These are phyloP conservation scores for Komagataella pastoris DNA, from an alignment of 805 yeast species.

Conservation along the genomic window DNA sequence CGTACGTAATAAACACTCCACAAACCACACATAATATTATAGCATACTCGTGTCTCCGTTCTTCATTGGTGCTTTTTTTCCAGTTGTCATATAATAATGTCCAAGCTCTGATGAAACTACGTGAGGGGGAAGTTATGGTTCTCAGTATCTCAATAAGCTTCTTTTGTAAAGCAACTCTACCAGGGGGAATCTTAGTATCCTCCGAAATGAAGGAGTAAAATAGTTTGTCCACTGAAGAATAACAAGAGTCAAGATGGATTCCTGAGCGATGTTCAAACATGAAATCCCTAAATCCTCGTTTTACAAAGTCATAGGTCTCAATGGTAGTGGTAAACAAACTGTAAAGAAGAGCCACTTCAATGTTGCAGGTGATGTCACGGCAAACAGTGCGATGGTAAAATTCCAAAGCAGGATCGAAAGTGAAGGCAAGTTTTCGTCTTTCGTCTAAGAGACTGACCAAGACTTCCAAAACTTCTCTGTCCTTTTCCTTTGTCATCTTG, in stretches of 20 bases:
- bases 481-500: conserved; percentile 2
- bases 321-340: conserved; percentile 37
- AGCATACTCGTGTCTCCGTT: neutral
- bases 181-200: neutral
- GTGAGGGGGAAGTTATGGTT: neutral
- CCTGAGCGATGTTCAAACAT: conserved; percentile 6
- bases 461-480: conserved; percentile 23
- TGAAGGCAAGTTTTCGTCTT: conserved; percentile 8
- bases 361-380: conserved; percentile 18
- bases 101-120: neutral
- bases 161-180: neutral
- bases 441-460: conserved; percentile 25
- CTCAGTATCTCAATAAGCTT: neutral
- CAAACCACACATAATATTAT: neutral
- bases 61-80: neutral
- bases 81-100: neutral
- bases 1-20: neutral
- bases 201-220: neutral
- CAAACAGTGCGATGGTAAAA: conserved; percentile 15
- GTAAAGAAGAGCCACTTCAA: conserved; percentile 38
- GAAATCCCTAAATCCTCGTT: conserved; percentile 22
- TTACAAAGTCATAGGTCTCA: conserved; percentile 34
- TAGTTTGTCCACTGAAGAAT: neutral
- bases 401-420: neutral
- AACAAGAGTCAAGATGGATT: neutral